A percentile compares a stretch with the other conserved stretches of the same genome.
phyloP scores from a whole-genome alignment of 1,284 basidiomycete species.

The Puccinia triticina region DNA sequence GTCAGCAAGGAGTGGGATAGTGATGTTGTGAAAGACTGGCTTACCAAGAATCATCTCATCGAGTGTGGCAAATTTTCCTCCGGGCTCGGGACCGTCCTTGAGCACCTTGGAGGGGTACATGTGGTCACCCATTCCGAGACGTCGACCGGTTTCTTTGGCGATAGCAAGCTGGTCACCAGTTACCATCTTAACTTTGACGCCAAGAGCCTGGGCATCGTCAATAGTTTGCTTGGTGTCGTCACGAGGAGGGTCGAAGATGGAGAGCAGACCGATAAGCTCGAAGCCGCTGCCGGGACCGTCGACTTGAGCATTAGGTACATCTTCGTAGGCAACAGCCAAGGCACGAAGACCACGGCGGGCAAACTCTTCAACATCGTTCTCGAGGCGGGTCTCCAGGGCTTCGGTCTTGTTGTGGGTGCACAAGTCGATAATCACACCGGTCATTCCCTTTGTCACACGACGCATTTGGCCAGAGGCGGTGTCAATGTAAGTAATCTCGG shows the following conservation, averaged over 20 bases:
- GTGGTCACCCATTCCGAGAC: constrained; percentile 92
- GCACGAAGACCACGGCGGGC: constrained; percentile 95
- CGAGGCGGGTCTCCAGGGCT: constrained; percentile 84
- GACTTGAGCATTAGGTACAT: constrained; percentile 64
- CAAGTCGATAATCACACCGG: constrained; percentile 71
- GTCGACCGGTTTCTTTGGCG: constrained; percentile 97
- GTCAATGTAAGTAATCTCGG: constrained; percentile 95
- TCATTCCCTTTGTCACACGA: constrained; percentile 99
- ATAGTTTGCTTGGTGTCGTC: constrained; percentile 99
- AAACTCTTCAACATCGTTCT: constrained; percentile 92
- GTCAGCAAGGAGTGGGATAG: constrained; percentile 64
- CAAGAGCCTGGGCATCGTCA: constrained; percentile 90
- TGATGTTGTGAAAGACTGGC: neutral
- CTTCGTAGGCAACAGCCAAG: constrained; percentile 92
- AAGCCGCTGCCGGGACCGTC: constrained; percentile 90
- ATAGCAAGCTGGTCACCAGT: constrained; percentile 99
- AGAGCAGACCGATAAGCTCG: constrained; percentile 92
- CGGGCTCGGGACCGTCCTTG: constrained; percentile 82
- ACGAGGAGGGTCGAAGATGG: constrained; percentile 97
- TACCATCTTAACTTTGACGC: constrained; percentile 99
- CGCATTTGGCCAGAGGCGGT: constrained; percentile 89
- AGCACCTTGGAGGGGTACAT: constrained; percentile 95
- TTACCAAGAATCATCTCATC: constrained; percentile 51
- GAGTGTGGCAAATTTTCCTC: constrained; percentile 70
- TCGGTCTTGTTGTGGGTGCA: constrained; percentile 96